These are phyloP conservation scores for Jaltomata sinuosa DNA, from an alignment of 257 asterid genomes.

Conservation along the genomic window DNA sequence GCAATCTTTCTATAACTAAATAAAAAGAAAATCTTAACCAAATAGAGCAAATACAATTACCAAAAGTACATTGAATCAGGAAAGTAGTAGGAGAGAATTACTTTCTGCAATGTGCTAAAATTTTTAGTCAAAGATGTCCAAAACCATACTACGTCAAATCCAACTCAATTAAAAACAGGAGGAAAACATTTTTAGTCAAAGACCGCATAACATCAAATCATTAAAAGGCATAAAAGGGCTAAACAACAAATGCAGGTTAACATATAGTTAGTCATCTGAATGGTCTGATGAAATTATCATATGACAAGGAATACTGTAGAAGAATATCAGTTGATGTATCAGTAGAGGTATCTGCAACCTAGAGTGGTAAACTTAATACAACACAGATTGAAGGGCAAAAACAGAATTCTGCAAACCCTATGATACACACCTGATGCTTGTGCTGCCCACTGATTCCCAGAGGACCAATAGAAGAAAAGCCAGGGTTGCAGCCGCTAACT, in stretches of 20 bases:
- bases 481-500: conserved; percentile 21
- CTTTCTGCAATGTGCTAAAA: neutral
- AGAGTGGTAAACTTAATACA: neutral
- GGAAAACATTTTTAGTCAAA: neutral
- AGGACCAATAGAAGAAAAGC: conserved; percentile 17
- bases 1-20: neutral
- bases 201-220: neutral
- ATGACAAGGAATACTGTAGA: neutral
- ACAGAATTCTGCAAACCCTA: neutral
- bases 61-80: neutral
- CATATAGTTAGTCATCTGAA: neutral
- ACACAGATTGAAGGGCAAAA: neutral
- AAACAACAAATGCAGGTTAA: neutral
- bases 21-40: neutral
- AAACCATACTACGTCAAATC: neutral
- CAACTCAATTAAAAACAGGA: neutral
- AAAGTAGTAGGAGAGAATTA: neutral
- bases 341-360: neutral
- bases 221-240: neutral
- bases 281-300: neutral
- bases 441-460: conserved; percentile 19
- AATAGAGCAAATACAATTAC: neutral
- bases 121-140: neutral
- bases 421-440: conserved; percentile 30
- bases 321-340: neutral